Base-by-base conservation (phyloP, 441 rosid genomes). In the Croton laevigatus region DNA sequence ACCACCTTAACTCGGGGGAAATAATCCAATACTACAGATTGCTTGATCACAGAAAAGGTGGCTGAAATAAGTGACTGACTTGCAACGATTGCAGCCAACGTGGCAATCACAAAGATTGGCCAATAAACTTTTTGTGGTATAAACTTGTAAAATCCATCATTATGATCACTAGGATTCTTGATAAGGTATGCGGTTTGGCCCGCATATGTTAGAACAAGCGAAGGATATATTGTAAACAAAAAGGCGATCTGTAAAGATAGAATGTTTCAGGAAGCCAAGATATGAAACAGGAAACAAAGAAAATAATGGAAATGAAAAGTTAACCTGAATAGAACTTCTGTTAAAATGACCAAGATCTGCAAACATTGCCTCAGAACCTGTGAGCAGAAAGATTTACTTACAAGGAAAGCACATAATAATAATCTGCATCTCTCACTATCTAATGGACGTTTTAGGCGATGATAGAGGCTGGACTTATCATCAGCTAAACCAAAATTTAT, bases 271-370 rank as follows among this genome's bases (percentile, higher is more conserved):
- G 55, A 66, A 70, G 57, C 54, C 66, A 65, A 45, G 63, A 4
- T 20, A 66, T 53, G 37, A 66, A 62, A 8, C 19, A 67, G 38
- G 51, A 46, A 70, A 61, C 14, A 36, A n/a, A 38, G 16, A 20
- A 17, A 38, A 52, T 27, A 12, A 6, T 10, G 17, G 9, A 59
- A 37, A 38, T 6, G 52, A 49, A 62, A 6, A 13, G 60, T 45
- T 65, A 59, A 85, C 93, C 89, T 82, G 87, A 80, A 87, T 87
- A 45, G 94, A 89, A n/a, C 79, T 71, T 73, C 74, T 71, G 78
- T 81, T 87, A 67, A 89, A 89, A 82, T 89, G 94, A 72, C 91
- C 94, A 54, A 89, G 91, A 77, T 87, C 91, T 36, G 94, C 94
- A 76, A 82, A 89, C 75, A 89, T 44, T 71, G 94, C 89, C 76